Conservation (phyloP, 2,329 filamentous ascomycete genomes). For the Beauveria caledonica region DNA sequence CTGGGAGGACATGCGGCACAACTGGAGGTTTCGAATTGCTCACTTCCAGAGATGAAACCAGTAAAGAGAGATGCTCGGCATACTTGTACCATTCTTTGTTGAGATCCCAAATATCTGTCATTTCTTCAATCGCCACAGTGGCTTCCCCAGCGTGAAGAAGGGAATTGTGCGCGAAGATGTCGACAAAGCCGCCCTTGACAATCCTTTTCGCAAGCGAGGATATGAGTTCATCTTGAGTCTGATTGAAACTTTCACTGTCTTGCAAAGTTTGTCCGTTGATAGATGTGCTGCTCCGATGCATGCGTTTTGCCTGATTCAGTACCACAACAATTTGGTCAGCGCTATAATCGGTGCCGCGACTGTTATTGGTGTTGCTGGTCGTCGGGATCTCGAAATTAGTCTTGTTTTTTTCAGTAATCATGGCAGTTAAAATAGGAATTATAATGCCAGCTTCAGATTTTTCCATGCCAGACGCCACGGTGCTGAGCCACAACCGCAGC, state of each 20-base stretch:
- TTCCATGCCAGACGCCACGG: neutral
- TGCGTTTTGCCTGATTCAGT: neutral
- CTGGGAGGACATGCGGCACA: neutral
- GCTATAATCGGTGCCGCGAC: neutral
- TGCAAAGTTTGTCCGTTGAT: too few relatives aligned
- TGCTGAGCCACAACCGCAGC: neutral
- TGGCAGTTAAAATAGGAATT: neutral
- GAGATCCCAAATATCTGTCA: neutral
- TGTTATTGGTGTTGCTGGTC: neutral
- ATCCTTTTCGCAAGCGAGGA: too few relatives aligned
- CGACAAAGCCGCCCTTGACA: neutral
- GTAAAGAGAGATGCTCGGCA: neutral
- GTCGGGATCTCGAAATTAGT: neutral
- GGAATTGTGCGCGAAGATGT: too few relatives aligned
- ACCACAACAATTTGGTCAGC: neutral
- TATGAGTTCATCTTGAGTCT: too few relatives aligned
- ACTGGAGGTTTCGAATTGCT: neutral
- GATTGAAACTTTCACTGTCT: accelerated
- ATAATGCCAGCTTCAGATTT: accelerated
- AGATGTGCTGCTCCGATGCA: too few relatives aligned
- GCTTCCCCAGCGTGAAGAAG: too few relatives aligned
- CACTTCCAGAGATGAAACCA: neutral
- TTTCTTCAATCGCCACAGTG: too few relatives aligned
- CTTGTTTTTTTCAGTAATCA: neutral
- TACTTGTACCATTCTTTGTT: neutral